Conservation (phyloP, 495 filamentous ascomycete species). For the Hypomontagnella monticulosa region DNA sequence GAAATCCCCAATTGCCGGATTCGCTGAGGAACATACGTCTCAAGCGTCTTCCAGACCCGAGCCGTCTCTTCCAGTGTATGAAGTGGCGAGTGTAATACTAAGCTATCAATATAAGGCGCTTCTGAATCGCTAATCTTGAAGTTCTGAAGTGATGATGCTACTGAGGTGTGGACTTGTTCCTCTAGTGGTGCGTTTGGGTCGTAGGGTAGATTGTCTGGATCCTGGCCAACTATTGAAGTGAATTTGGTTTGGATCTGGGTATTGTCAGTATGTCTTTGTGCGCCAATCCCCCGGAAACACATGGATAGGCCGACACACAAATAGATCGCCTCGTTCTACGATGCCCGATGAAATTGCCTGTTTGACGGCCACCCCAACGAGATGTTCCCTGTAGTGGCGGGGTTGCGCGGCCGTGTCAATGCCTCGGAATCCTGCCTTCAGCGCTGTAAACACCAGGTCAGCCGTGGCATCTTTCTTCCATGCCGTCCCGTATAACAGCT, state of each 20-base stretch:
- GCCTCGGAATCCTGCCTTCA: slow-evolving; percentile 75
- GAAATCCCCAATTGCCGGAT: slow-evolving; percentile 78
- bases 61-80: slow-evolving; percentile 65
- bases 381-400: slow-evolving; percentile 77
- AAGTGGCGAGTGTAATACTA: slow-evolving; percentile 78
- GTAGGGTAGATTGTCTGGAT: slow-evolving; percentile 68
- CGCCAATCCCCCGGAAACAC: background rate
- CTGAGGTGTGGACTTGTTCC: slow-evolving; percentile 71
- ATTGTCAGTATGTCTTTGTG: slow-evolving; percentile 24
- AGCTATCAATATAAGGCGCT: slow-evolving; percentile 72
- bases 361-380: slow-evolving; percentile 73
- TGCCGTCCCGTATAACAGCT: slow-evolving; percentile 84
- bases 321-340: slow-evolving; percentile 68
- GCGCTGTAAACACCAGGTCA: slow-evolving; percentile 72
- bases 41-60: slow-evolving; percentile 70
- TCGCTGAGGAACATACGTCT: slow-evolving; percentile 68
- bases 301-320: slow-evolving; percentile 53
- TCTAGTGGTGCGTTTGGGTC: slow-evolving; percentile 58
- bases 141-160: slow-evolving; percentile 74
- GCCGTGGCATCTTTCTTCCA: slow-evolving; percentile 82
- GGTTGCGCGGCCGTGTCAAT: slow-evolving; percentile 85
- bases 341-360: slow-evolving; percentile 65
- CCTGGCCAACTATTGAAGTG: slow-evolving; percentile 69
- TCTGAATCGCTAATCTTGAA: slow-evolving; percentile 55
- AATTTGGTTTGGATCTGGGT: slow-evolving; percentile 83